Percentiles rank a stretch among this genome's conserved stretches.
These are phyloP conservation scores for Omphalotus guepiniiformis DNA, from an alignment of 768 basidiomycete genomes.

Conservation along the genomic window DNA sequence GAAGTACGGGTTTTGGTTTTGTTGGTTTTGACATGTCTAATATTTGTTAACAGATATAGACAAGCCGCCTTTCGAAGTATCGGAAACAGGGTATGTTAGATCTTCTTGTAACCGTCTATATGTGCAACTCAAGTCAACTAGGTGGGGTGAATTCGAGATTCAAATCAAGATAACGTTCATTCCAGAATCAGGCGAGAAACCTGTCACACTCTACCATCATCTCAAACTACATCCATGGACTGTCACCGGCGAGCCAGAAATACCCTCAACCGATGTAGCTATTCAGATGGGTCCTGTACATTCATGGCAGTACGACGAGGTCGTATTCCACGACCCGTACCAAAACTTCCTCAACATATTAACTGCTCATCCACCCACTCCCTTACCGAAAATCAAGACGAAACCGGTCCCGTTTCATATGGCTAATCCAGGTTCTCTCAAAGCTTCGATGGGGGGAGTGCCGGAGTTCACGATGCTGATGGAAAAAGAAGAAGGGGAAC, in stretches of 20 bases:
- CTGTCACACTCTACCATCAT: conserved; percentile 83
- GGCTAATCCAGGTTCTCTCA: conserved; percentile 57
- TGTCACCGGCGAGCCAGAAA: conserved; percentile 55
- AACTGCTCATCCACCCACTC: conserved; percentile 78
- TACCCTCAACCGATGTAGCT: conserved; percentile 63
- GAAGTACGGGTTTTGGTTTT: conserved; percentile 57
- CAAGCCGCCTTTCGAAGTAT: conserved; percentile 89
- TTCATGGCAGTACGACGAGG: conserved; percentile 98
- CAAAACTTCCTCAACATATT: conserved; percentile 81
- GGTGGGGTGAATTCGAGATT: conserved; percentile 99
- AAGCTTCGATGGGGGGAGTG: conserved; percentile 60
- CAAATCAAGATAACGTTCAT: conserved; percentile 89
- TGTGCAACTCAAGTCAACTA: conserved; percentile 22
- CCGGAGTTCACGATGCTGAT: conserved; percentile 84
- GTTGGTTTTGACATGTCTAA: neutral
- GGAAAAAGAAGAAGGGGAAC: conserved; percentile 82
- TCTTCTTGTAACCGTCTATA: neutral
- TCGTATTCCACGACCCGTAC: conserved; percentile 93
- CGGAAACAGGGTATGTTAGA: conserved; percentile 80
- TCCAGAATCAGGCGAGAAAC: conserved; percentile 86
- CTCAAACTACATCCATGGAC: conserved; percentile 95
- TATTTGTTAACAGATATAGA: conserved; percentile 62
- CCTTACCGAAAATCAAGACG: conserved; percentile 59
- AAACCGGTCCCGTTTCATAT: conserved; percentile 71
- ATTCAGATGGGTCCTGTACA: conserved; percentile 76